Evolutionary conservation across 2,329 filamentous ascomycete genomes (phyloP).

Genomic region (Arthrobotrys conoides): DNA sequence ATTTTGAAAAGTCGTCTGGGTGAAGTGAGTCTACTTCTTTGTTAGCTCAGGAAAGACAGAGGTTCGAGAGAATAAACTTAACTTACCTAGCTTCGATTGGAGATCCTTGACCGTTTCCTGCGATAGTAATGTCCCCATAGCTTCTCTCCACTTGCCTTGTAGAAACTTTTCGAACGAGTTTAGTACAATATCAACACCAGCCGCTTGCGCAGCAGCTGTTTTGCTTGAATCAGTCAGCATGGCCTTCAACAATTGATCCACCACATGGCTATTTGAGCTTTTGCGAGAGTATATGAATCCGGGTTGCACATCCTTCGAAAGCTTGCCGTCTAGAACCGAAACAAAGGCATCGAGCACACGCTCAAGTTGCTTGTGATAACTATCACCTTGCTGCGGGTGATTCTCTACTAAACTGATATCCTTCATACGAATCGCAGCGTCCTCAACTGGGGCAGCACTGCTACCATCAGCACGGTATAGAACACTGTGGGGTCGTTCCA

Average conservation of each 20-base stretch:
- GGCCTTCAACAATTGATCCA: conserved; percentile 61
- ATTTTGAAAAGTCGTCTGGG: conserved; percentile 71
- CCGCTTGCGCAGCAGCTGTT: conserved; percentile 65
- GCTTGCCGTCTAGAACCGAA: conserved; percentile 61
- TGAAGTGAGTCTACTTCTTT: conserved; percentile 43
- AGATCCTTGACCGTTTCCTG: conserved; percentile 79
- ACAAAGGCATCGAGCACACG: conserved; percentile 64
- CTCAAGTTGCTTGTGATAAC: conserved; percentile 63
- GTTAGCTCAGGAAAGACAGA: conserved; percentile 71
- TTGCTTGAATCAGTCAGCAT: conserved; percentile 61
- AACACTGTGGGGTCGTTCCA: conserved; percentile 59
- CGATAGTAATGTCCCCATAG: conserved; percentile 87
- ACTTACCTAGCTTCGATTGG: conserved; percentile 76
- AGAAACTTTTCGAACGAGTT: conserved; percentile 95
- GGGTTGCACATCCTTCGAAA: conserved; percentile 61
- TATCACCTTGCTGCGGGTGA: conserved; percentile 58
- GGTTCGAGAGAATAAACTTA: conserved; percentile 72
- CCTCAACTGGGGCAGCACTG: conserved; percentile 31
- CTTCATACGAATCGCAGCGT: conserved; percentile 53
- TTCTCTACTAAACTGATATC: conserved; percentile 59
- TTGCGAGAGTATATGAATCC: conserved; percentile 49
- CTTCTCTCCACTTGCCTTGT: conserved; percentile 86
- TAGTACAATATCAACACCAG: conserved; percentile 79
- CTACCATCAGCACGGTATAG: conserved; percentile 52
- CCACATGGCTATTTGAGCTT: conserved; percentile 61